These are phyloP conservation scores for Trametes gibbosa DNA, from an alignment of 768 basidiomycete genomes.

Conservation along the genomic window DNA sequence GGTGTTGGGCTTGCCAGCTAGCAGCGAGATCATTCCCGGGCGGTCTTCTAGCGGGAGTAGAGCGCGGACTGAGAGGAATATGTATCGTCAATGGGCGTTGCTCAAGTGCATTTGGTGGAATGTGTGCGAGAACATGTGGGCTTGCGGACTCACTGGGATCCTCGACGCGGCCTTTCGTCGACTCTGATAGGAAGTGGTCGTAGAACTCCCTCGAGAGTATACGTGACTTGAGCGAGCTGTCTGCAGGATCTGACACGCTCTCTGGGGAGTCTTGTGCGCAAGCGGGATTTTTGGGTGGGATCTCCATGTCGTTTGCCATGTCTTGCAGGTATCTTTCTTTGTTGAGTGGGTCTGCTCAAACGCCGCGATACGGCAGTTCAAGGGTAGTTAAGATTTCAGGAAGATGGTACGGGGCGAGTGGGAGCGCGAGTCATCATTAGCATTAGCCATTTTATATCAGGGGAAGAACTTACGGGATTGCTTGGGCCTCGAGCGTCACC, in stretches of 20 bases:
- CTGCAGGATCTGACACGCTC: neutral
- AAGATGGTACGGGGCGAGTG: neutral
- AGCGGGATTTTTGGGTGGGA: no score
- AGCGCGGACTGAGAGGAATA: conserved; percentile 45
- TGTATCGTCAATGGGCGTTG: neutral
- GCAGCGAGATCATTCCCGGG: conserved; percentile 75
- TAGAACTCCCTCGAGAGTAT: conserved; percentile 54
- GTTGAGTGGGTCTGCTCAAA: no score
- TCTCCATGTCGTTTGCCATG: neutral
- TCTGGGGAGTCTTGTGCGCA: neutral
- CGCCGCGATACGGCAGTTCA: neutral
- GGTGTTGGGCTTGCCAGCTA: conserved; percentile 91
- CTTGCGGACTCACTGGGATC: conserved; percentile 52
- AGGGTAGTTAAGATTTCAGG: neutral
- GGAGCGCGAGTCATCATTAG: neutral
- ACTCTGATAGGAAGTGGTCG: conserved; percentile 52
- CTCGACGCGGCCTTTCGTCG: conserved; percentile 55
- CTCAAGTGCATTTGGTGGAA: conserved; percentile 40
- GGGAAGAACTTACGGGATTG: neutral
- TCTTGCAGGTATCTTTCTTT: neutral
- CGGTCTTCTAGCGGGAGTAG: conserved; percentile 77
- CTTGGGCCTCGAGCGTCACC: neutral
- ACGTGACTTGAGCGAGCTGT: neutral
- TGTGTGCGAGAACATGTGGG: neutral
- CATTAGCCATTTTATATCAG: neutral